Conservation (phyloP, 2,329 filamentous ascomycete species). For the Fusarium bulbicola region DNA sequence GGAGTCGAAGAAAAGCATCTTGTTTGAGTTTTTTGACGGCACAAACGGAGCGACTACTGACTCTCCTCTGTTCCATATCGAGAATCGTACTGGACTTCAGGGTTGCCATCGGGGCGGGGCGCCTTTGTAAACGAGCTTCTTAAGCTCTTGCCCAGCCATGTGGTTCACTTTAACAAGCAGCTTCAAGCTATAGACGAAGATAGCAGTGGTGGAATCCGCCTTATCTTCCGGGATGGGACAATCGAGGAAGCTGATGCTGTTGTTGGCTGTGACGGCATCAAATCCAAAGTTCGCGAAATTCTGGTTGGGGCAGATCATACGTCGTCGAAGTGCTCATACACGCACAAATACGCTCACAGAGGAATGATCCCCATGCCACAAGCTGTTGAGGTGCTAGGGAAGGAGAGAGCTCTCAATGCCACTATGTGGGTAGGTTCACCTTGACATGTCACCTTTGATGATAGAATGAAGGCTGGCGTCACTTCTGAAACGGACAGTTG, state of each 20-base stretch:
- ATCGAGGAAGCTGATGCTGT: background rate
- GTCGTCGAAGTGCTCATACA: background rate
- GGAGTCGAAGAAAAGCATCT: background rate
- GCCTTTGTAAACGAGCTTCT: background rate
- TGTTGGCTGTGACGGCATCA: background rate
- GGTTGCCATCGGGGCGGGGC: background rate
- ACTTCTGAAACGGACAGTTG: fast-evolving
- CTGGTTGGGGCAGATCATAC: background rate
- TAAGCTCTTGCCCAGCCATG: background rate
- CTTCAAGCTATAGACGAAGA: background rate
- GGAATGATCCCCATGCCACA: background rate
- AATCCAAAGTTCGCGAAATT: background rate
- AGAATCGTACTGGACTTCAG: background rate
- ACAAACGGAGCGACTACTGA: background rate
- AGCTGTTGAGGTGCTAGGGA: background rate
- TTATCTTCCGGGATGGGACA: background rate
- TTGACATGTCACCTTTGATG: fast-evolving
- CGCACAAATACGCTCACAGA: background rate
- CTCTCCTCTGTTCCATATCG: background rate
- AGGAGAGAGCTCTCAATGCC: background rate
- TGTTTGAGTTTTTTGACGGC: background rate
- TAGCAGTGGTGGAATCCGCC: background rate
- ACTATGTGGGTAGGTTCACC: background rate
- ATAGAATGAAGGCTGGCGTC: fast-evolving
- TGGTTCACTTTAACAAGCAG: background rate